Conservation (phyloP, 2,329 filamentous ascomycete genomes). For the Pyrenochaeta sp. region DNA sequence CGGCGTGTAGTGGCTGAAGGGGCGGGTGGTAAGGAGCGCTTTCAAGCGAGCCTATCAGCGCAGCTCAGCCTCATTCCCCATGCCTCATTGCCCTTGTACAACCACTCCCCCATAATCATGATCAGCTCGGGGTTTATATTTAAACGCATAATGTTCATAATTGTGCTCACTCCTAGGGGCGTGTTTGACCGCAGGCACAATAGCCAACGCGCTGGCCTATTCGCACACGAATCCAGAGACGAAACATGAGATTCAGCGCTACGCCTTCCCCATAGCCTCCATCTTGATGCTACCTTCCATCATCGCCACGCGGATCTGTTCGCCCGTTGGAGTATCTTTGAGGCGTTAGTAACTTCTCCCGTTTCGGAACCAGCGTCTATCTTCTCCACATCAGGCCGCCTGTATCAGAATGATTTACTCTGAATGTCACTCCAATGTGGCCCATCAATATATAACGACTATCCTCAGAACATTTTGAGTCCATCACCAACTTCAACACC, state of each 20-base stretch:
- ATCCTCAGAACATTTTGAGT: conserved; percentile 4
- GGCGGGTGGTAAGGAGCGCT: neutral
- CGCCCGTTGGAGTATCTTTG: conserved; percentile 19
- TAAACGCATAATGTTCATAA: conserved; percentile 39
- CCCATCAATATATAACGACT: conserved; percentile 24
- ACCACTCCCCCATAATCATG: neutral
- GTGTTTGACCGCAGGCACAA: conserved; percentile 28
- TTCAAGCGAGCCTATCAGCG: neutral
- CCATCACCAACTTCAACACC: conserved; percentile 11
- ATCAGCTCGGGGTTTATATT: neutral
- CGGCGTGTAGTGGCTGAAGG: conserved; percentile 15
- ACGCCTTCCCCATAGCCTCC: neutral
- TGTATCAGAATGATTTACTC: conserved; percentile 28
- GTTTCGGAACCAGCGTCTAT: conserved; percentile 35
- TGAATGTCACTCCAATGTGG: conserved; percentile 1
- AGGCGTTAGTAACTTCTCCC: conserved; percentile 16
- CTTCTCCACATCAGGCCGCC: conserved; percentile 13
- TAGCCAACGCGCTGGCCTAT: conserved; percentile 23
- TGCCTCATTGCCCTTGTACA: conserved; percentile 1
- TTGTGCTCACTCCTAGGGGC: conserved; percentile 2
- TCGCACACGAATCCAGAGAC: conserved; percentile 27
- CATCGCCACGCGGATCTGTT: conserved; percentile 18
- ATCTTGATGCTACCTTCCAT: conserved; percentile 16
- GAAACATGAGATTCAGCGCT: conserved; percentile 23
- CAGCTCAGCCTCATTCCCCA: neutral